A percentile compares a stretch with the other conserved stretches of the same genome.
Conservation (phyloP, 179 eudicot genomes). For the Carnegiea gigantea region DNA sequence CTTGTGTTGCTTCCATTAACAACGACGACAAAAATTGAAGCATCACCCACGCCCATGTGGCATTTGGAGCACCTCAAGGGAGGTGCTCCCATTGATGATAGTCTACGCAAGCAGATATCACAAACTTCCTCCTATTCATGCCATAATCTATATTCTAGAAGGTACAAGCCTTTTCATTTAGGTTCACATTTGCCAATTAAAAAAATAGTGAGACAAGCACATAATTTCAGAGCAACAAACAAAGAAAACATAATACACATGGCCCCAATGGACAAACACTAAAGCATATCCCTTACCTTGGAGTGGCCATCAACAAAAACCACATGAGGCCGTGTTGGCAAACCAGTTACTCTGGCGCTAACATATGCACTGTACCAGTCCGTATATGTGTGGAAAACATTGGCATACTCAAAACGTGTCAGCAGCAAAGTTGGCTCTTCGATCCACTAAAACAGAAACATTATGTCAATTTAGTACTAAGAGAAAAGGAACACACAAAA, state of each 20-base stretch:
- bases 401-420: slow-evolving; percentile 93
- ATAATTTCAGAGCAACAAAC: neutral
- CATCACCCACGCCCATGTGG: too few relatives aligned
- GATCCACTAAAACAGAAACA: slow-evolving; percentile 66
- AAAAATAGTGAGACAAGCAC: neutral
- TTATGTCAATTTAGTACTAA: neutral
- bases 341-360: slow-evolving; percentile 81
- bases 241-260: neutral
- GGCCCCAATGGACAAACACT: neutral
- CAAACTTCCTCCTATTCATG: too few relatives aligned
- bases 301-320: slow-evolving; percentile 92
- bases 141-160: neutral
- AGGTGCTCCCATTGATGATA: too few relatives aligned
- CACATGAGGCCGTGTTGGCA: slow-evolving; percentile 81
- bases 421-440: slow-evolving; percentile 90
- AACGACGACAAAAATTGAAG: too few relatives aligned
- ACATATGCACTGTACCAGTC: slow-evolving; percentile 97
- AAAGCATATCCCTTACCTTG: slow-evolving; percentile 46
- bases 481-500: neutral
- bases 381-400: slow-evolving; percentile 88
- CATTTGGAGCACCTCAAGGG: too few relatives aligned
- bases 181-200: neutral
- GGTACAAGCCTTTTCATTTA: neutral
- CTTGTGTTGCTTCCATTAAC: too few relatives aligned
- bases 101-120: neutral